Evolutionary conservation across 2,329 filamentous ascomycete species (phyloP).

Genomic region (Trichoderma breve): DNA sequence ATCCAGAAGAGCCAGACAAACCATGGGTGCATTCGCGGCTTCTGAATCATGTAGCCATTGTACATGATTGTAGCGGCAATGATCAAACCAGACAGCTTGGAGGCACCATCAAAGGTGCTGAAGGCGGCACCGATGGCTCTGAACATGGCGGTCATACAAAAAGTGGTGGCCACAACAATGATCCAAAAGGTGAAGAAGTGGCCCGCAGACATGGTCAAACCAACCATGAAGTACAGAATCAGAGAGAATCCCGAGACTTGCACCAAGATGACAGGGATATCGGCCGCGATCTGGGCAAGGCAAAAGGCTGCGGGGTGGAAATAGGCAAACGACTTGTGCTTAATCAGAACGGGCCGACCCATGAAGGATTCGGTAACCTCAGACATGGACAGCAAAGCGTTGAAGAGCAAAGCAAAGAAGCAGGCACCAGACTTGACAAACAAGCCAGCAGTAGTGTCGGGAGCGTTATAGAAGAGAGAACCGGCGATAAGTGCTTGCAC

Average conservation of each 20-base stretch:
- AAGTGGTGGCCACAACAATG: constrained; percentile 48
- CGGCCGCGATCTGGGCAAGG: constrained; percentile 53
- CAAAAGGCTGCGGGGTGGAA: constrained; percentile 60
- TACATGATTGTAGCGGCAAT: constrained; percentile 58
- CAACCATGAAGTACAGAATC: constrained; percentile 63
- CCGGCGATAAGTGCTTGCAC: constrained; percentile 61
- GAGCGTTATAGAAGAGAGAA: constrained; percentile 66
- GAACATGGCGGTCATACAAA: constrained; percentile 60
- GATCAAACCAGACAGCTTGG: constrained; percentile 53
- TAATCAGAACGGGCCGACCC: constrained; percentile 57
- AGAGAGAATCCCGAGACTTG: constrained; percentile 59
- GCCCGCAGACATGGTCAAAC: constrained; percentile 48
- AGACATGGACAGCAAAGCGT: constrained; percentile 60
- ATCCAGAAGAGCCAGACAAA: constrained; percentile 64
- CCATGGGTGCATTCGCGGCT: constrained; percentile 62
- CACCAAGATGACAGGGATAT: constrained; percentile 56
- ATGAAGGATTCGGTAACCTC: constrained; percentile 64
- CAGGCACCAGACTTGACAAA: constrained; percentile 63
- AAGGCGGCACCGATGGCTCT: constrained; percentile 55
- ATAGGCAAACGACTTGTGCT: constrained; percentile 57
- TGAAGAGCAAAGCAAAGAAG: constrained; percentile 64
- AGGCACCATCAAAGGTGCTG: constrained; percentile 56
- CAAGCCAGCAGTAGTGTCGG: constrained; percentile 55
- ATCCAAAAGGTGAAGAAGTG: constrained; percentile 64
- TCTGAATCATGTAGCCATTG: constrained; percentile 62